Evolutionary conservation across 331 rosid genomes (phyloP).

Genomic region (Dryas integrifolia): DNA sequence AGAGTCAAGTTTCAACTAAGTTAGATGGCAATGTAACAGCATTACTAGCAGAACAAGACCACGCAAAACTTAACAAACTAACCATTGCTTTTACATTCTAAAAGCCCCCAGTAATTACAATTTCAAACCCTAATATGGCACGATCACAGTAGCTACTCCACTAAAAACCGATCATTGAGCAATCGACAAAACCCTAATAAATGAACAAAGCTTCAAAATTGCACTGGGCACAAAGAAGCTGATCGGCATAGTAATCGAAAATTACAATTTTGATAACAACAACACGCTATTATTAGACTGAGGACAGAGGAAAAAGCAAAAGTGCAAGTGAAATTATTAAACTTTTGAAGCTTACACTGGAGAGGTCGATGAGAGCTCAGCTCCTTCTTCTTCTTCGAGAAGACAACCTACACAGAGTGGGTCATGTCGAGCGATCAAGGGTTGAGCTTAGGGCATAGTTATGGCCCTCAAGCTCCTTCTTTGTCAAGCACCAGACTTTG

Average conservation of each 20-base stretch:
- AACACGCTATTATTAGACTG: not conserved
- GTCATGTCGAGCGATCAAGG: not conserved
- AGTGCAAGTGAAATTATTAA: not conserved
- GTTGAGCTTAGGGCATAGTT: not conserved
- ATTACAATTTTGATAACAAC: not conserved
- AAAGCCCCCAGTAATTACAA: not conserved
- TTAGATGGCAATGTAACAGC: not conserved
- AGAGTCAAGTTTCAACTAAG: conserved; percentile 7
- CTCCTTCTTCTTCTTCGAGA: not conserved
- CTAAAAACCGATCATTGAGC: conserved; percentile 17
- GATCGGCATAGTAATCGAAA: not conserved
- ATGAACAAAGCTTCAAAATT: not conserved
- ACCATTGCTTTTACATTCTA: not conserved
- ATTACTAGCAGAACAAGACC: conserved; percentile 3
- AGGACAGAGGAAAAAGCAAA: not conserved
- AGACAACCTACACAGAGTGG: not conserved
- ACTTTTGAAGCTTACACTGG: conserved; percentile 4
- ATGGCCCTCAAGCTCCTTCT: conserved; percentile 3
- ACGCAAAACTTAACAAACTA: not conserved
- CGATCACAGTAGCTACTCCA: conserved; percentile 18
- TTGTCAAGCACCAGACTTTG: not conserved
- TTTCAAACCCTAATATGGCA: conserved; percentile 4
- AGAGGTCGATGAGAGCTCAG: not conserved
- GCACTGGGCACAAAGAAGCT: not conserved
- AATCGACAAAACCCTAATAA: conserved; percentile 43